Conservation (phyloP, 495 filamentous ascomycete species). For the Neurospora africana region DNA sequence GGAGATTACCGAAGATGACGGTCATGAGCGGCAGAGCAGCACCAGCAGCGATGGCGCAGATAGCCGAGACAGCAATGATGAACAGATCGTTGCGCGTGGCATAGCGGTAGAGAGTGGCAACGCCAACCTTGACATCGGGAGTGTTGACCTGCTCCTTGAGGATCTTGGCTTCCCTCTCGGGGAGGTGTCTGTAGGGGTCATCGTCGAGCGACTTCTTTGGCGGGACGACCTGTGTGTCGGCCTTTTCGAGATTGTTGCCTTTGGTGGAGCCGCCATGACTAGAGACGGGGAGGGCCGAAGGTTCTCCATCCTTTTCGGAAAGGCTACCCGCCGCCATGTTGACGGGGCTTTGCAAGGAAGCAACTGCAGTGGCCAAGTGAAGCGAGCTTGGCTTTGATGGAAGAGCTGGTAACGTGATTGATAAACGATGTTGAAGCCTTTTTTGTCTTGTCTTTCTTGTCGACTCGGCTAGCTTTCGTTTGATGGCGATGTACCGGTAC, state of each 20-base stretch:
- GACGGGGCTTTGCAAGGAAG: background rate
- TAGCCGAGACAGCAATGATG: conserved; percentile 53
- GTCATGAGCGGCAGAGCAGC: conserved; percentile 84
- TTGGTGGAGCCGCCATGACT: conserved; percentile 27
- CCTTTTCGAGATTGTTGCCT: conserved; percentile 26
- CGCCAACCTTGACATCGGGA: conserved; percentile 52
- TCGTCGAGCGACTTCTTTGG: conserved; percentile 28
- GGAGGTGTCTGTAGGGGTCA: conserved; percentile 46
- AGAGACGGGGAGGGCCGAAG: conserved; percentile 17
- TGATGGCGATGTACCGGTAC: background rate
- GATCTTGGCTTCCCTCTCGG: conserved; percentile 50
- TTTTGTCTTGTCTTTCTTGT: background rate
- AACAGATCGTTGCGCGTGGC: conserved; percentile 62
- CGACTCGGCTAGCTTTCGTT: background rate
- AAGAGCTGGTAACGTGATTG: background rate
- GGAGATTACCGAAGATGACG: conserved; percentile 68
- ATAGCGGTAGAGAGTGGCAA: conserved; percentile 66
- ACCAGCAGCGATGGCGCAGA: conserved; percentile 68
- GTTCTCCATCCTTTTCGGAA: conserved; percentile 18
- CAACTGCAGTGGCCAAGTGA: background rate
- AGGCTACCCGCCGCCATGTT: conserved; percentile 13
- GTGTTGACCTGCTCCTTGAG: conserved; percentile 62
- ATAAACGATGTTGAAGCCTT: background rate
- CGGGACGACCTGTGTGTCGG: conserved; percentile 39
- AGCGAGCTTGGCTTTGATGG: background rate